Conservation (phyloP, 306 rosid species). For the Cucumis hystrix region DNA sequence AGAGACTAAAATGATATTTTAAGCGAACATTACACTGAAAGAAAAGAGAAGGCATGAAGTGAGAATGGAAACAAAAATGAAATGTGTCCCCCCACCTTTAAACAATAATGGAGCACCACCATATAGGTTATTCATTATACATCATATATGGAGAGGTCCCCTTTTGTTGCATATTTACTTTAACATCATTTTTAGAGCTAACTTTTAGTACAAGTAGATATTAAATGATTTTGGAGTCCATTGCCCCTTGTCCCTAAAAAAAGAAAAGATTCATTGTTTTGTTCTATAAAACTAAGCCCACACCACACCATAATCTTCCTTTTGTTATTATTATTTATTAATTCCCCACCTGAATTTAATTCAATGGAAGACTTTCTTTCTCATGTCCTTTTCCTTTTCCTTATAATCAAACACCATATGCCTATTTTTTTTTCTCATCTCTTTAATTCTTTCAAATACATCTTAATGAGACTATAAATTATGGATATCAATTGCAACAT, state of each 20-base stretch:
- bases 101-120: neutral
- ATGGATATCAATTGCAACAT: neutral
- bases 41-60: neutral
- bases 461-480: too few species aligned
- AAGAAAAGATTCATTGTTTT: neutral
- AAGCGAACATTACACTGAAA: neutral
- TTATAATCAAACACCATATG: neutral
- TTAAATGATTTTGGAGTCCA: neutral
- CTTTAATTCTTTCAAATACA: too few species aligned
- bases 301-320: neutral
- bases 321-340: neutral
- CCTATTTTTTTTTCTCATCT: neutral
- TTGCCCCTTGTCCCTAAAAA: constrained; percentile 6
- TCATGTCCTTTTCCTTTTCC: neutral
- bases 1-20: too few species aligned
- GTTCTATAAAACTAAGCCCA: neutral
- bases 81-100: neutral
- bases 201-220: neutral
- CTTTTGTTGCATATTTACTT: neutral
- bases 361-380: neutral
- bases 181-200: neutral
- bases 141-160: neutral
- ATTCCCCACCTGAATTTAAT: neutral
- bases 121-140: too few species aligned
- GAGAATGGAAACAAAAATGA: constrained; percentile 1